Conservation (phyloP, 257 asterid genomes). For the Jacaranda copaia region DNA sequence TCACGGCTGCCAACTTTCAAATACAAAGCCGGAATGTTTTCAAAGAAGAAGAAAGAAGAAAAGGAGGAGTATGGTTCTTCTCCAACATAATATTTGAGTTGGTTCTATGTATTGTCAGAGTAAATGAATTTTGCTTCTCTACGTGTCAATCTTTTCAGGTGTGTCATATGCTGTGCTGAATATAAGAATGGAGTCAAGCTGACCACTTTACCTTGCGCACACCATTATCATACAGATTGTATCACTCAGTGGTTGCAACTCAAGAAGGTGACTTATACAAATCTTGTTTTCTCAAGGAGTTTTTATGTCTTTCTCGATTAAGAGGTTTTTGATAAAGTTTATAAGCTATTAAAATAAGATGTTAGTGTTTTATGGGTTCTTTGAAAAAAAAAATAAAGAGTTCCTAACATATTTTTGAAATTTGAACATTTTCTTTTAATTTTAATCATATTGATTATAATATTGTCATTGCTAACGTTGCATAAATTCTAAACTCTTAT, state of each 20-base stretch:
- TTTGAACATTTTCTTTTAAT: too few relatives aligned
- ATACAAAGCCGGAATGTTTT: conserved; percentile 53
- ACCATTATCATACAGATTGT: conserved; percentile 59
- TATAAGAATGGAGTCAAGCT: conserved; percentile 47
- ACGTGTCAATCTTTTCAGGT: conserved; percentile 41
- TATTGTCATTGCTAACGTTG: too few relatives aligned
- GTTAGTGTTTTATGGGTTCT: too few relatives aligned
- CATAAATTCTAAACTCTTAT: too few relatives aligned
- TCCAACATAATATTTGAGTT: neutral
- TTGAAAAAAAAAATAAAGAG: too few relatives aligned
- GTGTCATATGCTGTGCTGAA: conserved; percentile 57
- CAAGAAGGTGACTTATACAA: conserved; percentile 50
- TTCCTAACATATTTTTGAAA: too few relatives aligned
- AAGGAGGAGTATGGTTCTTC: conserved; percentile 36
- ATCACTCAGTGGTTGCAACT: conserved; percentile 55
- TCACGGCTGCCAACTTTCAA: conserved; percentile 59
- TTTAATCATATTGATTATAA: too few relatives aligned
- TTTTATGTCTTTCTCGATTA: neutral
- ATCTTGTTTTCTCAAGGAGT: neutral
- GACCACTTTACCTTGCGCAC: conserved; percentile 62
- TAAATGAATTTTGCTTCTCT: neutral
- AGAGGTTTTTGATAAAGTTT: too few relatives aligned
- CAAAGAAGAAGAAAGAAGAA: conserved; percentile 48
- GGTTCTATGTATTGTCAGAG: neutral
- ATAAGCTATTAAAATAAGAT: too few relatives aligned